Base-by-base conservation (phyloP, 2,329 filamentous ascomycete genomes). In the Xylaria sp. region DNA sequence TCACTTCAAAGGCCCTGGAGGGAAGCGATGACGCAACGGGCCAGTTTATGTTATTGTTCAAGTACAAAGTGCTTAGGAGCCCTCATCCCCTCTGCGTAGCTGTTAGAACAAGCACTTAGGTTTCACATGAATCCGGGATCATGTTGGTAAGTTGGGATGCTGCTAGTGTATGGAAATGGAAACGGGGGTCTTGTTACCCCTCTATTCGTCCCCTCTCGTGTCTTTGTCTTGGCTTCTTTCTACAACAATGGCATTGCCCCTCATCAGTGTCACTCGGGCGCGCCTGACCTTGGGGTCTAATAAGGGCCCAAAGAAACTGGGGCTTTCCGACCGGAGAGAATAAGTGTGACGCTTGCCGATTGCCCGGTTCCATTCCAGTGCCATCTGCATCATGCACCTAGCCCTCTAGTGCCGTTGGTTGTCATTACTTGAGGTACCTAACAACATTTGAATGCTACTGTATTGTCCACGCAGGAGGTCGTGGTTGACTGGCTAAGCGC, bases 271-370 rank as follows among this genome's bases (percentile, higher is more conserved):
- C 65, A 70, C 59, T 67, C 55, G 37, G 59, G n/a, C 52, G n/a
- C 18, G 51, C 25, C 51, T 48, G 23, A 39, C 39, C 48, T 68
- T 25, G 63, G 67, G 68, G 64, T 55, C 56, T 32, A 67, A 46
- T 48, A 48, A 44, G n/a, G 37, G 37, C 58, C n/a, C 44, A 60
- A 20, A 34, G 59, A 63, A 68, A 61, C 64, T 51, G 64, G 68
- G 39, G 41, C 54, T 28, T 32, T 63, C 48, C 63, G 34, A 15
- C 32, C 59, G 41, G 61, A 65, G 39, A 62, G 60, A 57, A 28
- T 28, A 64, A 70, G 63, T 62, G 60, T 64, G 68, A 70, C 65
- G 60, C 62, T 65, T 70, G 68, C 68, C 61, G 61, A 70, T 68
- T 64, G 56, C 52, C 57, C 34, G 37, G 65, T 46, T 66, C 64